Conservation (phyloP, 192 early-diverging fungal genomes). For the Coemansia sp. region DNA sequence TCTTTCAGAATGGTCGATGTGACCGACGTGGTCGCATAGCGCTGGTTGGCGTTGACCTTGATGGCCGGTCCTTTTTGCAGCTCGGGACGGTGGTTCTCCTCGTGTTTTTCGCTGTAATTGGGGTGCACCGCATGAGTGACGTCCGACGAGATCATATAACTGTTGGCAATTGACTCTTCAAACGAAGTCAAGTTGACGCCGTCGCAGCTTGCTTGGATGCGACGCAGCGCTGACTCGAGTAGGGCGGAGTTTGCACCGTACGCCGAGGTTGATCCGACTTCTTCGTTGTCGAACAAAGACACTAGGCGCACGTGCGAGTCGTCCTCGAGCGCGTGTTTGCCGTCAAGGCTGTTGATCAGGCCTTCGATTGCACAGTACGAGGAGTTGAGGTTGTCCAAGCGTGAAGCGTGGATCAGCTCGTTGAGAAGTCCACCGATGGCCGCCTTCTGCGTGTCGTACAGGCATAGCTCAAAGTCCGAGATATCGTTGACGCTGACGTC, state of each 20-base stretch:
- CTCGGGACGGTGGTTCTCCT: constrained; percentile 85
- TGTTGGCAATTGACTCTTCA: constrained; percentile 79
- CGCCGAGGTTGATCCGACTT: constrained; percentile 88
- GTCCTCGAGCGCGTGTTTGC: constrained; percentile 36
- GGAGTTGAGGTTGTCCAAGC: constrained; percentile 96
- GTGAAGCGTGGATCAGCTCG: constrained; percentile 91
- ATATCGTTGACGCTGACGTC: constrained; percentile 62
- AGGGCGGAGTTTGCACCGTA: constrained; percentile 93
- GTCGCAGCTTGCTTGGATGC: constrained; percentile 55
- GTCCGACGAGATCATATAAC: constrained; percentile 85
- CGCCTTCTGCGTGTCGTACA: constrained; percentile 92
- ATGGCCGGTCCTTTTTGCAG: constrained; percentile 95
- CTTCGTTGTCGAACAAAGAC: constrained; percentile 97
- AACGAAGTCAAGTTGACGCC: constrained; percentile 59
- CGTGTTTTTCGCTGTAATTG: constrained; percentile 91
- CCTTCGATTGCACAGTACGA: constrained; percentile 83
- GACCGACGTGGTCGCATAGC: constrained; percentile 74
- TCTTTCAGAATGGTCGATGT: constrained; percentile 66
- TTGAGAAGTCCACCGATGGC: constrained; percentile 85
- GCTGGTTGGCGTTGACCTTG: constrained; percentile 97
- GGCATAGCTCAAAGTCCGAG: constrained; percentile 94
- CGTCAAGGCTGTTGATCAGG: constrained; percentile 32
- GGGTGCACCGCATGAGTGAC: constrained; percentile 93
- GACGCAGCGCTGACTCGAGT: constrained; percentile 67
- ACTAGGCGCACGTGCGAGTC: constrained; percentile 71